These are phyloP conservation scores for Apocynum venetum DNA, from an alignment of 257 asterid species.

Conservation along the genomic window DNA sequence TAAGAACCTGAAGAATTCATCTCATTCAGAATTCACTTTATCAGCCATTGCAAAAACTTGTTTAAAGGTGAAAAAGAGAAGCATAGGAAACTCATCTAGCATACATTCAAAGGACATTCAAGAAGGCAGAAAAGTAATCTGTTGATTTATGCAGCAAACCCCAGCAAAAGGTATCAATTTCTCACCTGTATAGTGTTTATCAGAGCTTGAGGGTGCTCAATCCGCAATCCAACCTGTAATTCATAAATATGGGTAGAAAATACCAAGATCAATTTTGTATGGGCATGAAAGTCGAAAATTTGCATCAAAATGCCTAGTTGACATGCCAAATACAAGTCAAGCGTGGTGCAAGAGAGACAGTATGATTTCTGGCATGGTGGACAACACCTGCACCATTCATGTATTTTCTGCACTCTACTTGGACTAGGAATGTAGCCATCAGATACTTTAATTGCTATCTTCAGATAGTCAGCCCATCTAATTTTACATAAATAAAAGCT, in stretches of 20 bases:
- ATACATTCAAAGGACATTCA: background rate
- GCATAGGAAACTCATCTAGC: background rate
- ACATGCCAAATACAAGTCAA: background rate
- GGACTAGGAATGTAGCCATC: background rate
- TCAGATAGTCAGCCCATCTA: background rate
- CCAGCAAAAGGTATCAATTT: background rate
- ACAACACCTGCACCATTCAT: background rate
- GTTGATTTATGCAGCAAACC: background rate
- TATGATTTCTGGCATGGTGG: background rate
- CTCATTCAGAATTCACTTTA: background rate
- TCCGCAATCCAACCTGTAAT: slow-evolving; percentile 80
- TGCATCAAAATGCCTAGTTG: background rate
- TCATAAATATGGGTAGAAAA: background rate
- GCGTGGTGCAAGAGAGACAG: background rate
- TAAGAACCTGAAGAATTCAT: background rate
- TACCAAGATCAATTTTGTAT: background rate
- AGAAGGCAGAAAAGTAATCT: background rate
- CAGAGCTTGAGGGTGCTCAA: slow-evolving; percentile 95
- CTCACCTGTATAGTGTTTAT: slow-evolving; percentile 81
- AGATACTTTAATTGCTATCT: background rate
- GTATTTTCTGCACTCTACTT: background rate
- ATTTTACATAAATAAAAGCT: no score
- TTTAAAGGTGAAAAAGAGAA: background rate
- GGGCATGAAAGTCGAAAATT: background rate
- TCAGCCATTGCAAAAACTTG: background rate